Base-by-base conservation (phyloP, 169 alveolate species). In the Plasmodium berghei region DNA sequence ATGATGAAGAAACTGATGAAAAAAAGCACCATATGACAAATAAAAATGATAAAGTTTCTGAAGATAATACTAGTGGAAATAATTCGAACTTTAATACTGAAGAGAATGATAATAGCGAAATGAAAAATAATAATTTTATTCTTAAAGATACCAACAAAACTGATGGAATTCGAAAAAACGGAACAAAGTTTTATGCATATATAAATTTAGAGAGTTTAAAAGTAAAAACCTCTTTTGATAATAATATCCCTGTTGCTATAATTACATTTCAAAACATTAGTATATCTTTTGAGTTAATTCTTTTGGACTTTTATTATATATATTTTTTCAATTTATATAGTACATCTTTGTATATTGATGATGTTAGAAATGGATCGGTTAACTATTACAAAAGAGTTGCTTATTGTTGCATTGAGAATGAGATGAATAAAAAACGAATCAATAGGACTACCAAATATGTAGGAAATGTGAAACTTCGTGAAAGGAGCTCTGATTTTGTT, bases 331-430 rank as follows among this genome's bases (percentile, higher is more conserved):
- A 86, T 54, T 56, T 86, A 24, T 49, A 70, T 71, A 72, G 91
- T 62, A 86, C 55, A n/a, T 86, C 91, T 20, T 56, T 86, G 24
- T 86, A 86, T 54, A 86, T 86, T 48, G 91, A 86, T 59, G 91
- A 86, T 61, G 73, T 72, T 20, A 86, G 91, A 40, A 71, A 69
- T 18, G 52, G 72, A 49, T 86, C 91, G 3, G 54, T 86, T 1
- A 86, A 86, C 34, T 86, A 86, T 40, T 86, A 86, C 72, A 86
- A 86, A 55, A 22, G 91, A 10, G 91, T 86, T n/a, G 91, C 91
- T 4, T 86, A 86, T 24, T 86, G 91, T 54, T 86, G 91, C 52
- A 86, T 86, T 24, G 85, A 86, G 64, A 71, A 86, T 45, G 87
- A 69, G 52, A 52, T 24, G n/a, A 40, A 40, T 12, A 86, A 73